These are phyloP conservation scores for Mycena albidolilacea DNA, from an alignment of 768 basidiomycete genomes.

Conservation along the genomic window DNA sequence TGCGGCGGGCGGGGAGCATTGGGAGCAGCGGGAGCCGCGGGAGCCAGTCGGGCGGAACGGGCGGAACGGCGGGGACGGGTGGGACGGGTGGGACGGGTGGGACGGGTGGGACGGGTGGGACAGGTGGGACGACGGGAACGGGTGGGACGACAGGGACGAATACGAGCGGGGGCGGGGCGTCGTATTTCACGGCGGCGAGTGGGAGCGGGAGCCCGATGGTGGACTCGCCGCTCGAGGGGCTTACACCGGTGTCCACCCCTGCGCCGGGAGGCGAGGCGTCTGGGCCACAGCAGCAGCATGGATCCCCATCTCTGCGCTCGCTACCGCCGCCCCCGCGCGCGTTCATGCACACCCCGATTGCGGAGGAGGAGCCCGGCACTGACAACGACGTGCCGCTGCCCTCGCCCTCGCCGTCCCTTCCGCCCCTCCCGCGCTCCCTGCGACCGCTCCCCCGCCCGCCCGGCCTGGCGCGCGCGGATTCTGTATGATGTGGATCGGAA, in stretches of 20 bases:
- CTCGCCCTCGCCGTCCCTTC: background rate
- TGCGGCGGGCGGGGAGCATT: conserved; percentile 28
- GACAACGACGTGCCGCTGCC: background rate
- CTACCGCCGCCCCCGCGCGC: background rate
- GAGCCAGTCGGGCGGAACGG: conserved; percentile 7
- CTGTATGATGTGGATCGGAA: background rate
- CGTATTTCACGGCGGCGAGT: conserved; percentile 17
- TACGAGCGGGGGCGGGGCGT: background rate
- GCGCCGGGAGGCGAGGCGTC: no score
- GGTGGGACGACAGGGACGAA: background rate
- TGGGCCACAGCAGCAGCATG: background rate
- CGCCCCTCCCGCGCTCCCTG: background rate
- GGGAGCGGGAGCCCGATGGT: conserved; percentile 15
- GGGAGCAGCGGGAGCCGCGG: conserved; percentile 21
- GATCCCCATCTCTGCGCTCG: background rate
- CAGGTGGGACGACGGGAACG: background rate
- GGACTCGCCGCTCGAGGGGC: conserved; percentile 22
- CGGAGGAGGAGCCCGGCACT: conserved; percentile 7
- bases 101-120: background rate
- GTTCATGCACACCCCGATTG: conserved; percentile 1
- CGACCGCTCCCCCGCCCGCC: conserved; percentile 9
- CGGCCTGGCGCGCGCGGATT: background rate
- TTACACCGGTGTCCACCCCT: background rate
- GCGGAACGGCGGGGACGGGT: background rate
- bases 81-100: background rate